Percentiles rank a stretch among this genome's conserved stretches.
phyloP scores from a whole-genome alignment of 108 stramenopile genomes.

The Fragilariopsis cylindrus region DNA sequence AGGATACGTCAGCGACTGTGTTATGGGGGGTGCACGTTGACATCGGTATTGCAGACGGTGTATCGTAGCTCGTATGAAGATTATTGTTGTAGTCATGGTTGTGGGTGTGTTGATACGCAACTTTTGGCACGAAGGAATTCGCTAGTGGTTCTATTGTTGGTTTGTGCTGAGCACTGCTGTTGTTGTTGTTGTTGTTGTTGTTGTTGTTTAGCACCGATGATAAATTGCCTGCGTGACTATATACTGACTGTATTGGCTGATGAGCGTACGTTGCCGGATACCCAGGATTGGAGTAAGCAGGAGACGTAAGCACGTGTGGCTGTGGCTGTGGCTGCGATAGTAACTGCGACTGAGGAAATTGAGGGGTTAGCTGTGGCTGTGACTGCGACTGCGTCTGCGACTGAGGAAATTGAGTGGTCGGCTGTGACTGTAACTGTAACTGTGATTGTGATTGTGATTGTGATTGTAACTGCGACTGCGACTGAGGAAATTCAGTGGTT shows the following conservation, averaged over 20 bases:
- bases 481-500: neutral
- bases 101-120: too few relatives aligned
- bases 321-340: neutral
- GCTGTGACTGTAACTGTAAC: neutral
- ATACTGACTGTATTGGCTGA: neutral
- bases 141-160: neutral
- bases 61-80: too few relatives aligned
- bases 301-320: too few relatives aligned
- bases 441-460: too few relatives aligned
- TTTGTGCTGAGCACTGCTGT: slow-evolving; percentile 1
- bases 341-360: neutral
- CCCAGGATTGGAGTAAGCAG: too few relatives aligned
- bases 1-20: too few relatives aligned
- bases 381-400: neutral
- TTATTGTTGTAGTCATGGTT: too few relatives aligned
- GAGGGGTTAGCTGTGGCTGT: neutral
- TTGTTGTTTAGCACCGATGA: neutral
- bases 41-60: too few relatives aligned
- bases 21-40: too few relatives aligned
- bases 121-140: neutral
- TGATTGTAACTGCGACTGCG: neutral
- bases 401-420: neutral
- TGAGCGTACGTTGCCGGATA: neutral
- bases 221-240: neutral
- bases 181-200: neutral